Evolutionary conservation across 1,284 basidiomycete species (phyloP).

Genomic region (Xanthoconium separans): DNA sequence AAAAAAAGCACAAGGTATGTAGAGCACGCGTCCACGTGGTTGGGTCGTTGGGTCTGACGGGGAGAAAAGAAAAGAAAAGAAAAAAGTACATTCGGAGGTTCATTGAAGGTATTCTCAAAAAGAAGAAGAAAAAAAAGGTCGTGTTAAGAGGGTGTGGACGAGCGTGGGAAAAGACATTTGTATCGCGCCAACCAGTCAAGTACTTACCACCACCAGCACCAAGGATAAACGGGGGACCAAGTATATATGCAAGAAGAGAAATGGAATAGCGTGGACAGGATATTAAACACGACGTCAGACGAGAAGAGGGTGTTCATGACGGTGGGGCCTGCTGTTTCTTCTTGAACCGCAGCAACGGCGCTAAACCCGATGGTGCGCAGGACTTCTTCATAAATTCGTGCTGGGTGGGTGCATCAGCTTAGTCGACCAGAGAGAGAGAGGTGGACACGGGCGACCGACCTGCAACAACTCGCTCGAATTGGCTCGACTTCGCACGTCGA

Average conservation of each 20-base stretch:
- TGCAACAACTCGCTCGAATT: constrained; percentile 90
- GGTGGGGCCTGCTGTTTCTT: constrained; percentile 41
- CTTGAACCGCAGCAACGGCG: constrained; percentile 78
- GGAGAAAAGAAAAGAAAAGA: too few relatives aligned
- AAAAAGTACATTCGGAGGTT: too few relatives aligned
- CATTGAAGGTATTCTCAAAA: too few relatives aligned
- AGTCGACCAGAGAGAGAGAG: too few relatives aligned
- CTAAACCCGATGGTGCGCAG: constrained; percentile 78
- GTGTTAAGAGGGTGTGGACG: too few relatives aligned
- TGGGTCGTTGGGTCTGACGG: too few relatives aligned
- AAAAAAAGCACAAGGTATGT: too few relatives aligned
- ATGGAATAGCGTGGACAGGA: neutral
- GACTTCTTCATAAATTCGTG: constrained; percentile 91
- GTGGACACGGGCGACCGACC: constrained; percentile 46
- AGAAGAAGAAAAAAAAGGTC: too few relatives aligned
- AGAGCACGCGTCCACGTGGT: too few relatives aligned
- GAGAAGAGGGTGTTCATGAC: constrained; percentile 19
- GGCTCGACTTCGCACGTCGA: constrained; percentile 93
- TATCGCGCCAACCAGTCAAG: too few relatives aligned
- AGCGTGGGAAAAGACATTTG: too few relatives aligned
- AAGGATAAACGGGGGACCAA: neutral
- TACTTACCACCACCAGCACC: too few relatives aligned
- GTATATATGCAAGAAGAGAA: constrained; percentile 22
- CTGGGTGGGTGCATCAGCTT: constrained; percentile 38
- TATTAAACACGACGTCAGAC: neutral